Conservation (phyloP, 179 eudicot species). For the Beta lomatogona region DNA sequence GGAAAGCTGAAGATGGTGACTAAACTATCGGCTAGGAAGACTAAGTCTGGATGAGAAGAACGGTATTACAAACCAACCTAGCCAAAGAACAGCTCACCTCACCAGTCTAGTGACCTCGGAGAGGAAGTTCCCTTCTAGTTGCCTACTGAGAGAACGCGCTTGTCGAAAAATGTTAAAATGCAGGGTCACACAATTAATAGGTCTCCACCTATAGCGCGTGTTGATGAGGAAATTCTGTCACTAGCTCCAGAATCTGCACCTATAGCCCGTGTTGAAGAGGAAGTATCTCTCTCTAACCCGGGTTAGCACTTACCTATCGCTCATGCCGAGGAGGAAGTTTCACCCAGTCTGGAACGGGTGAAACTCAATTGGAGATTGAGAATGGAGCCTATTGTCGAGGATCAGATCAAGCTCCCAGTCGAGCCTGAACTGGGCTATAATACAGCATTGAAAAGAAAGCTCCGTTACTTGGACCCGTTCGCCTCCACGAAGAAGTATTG, state of each 20-base stretch:
- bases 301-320: constrained; percentile 1
- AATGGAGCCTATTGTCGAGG: constrained; percentile 20
- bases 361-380: constrained; percentile 16
- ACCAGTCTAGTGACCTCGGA: constrained; percentile 40
- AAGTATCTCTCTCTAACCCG: constrained; percentile 15
- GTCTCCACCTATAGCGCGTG: constrained; percentile 22
- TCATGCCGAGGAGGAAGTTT: constrained; percentile 1
- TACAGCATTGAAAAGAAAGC: constrained; percentile 30
- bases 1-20: constrained; percentile 47
- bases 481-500: constrained; percentile 32
- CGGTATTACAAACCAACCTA: constrained; percentile 36
- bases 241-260: constrained; percentile 25
- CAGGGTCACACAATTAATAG: constrained; percentile 25
- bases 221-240: constrained; percentile 19
- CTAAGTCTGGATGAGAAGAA: constrained; percentile 60
- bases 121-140: constrained; percentile 51
- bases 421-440: constrained; percentile 31
- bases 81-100: constrained; percentile 39
- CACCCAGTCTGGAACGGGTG: constrained; percentile 12
- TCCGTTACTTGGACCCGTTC: constrained; percentile 15
- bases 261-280: constrained; percentile 26
- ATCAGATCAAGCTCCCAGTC: constrained; percentile 6
- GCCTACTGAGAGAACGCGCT: constrained; percentile 45
- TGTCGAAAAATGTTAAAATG: constrained; percentile 30
- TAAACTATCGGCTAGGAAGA: constrained; percentile 37